Conservation (phyloP, 2,329 filamentous ascomycete genomes). For the Aphanoascus verrucosus region DNA sequence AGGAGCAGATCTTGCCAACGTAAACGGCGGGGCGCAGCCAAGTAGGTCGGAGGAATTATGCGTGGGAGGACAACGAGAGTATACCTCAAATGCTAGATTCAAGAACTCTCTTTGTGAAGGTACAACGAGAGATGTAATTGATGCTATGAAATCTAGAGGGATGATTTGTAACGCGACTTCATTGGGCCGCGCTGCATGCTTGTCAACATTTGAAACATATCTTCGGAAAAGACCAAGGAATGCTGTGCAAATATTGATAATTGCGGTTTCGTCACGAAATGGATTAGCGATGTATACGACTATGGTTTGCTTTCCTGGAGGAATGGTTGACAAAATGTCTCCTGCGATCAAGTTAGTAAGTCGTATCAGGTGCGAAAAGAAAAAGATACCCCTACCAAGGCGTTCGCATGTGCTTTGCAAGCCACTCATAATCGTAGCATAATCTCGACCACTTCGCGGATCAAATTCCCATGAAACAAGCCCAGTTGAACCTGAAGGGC, state of each 20-base stretch:
- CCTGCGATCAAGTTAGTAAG: constrained; percentile 23
- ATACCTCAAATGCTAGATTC: constrained; percentile 46
- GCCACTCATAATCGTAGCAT: constrained; percentile 27
- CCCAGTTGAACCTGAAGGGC: constrained; percentile 35
- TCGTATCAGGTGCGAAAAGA: background rate
- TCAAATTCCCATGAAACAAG: constrained; percentile 29
- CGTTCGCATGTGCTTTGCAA: constrained; percentile 28
- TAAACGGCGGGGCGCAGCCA: constrained; percentile 43
- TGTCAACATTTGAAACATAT: constrained; percentile 36
- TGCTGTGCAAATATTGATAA: constrained; percentile 45
- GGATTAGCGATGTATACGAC: constrained; percentile 52
- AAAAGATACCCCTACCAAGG: constrained; percentile 25
- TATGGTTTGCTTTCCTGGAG: constrained; percentile 33
- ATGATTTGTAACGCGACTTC: constrained; percentile 51
- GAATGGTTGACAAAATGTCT: constrained; percentile 25
- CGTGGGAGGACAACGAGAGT: constrained; percentile 46
- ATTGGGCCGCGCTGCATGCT: constrained; percentile 24
- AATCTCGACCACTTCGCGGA: constrained; percentile 21
- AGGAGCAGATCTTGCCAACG: constrained; percentile 44
- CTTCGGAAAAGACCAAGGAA: constrained; percentile 48
- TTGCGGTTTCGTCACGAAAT: constrained; percentile 38
- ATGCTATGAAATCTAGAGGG: constrained; percentile 45
- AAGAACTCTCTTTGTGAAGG: constrained; percentile 40
- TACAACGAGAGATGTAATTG: constrained; percentile 42
- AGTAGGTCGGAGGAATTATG: constrained; percentile 28